phyloP scores from a whole-genome alignment of 345 rosid genomes.

The Passiflora organensis region DNA sequence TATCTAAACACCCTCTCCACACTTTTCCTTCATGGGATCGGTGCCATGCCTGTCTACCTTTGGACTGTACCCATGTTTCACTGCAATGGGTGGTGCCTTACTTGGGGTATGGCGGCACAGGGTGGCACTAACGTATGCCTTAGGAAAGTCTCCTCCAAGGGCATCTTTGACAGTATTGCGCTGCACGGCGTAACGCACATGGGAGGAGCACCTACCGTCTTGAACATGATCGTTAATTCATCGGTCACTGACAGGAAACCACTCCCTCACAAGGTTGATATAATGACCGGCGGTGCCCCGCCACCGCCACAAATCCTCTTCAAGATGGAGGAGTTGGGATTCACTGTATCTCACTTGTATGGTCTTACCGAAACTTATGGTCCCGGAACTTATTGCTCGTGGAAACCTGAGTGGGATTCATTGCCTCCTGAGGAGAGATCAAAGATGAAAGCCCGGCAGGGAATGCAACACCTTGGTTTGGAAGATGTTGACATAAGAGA shows the following conservation, averaged over 20 bases:
- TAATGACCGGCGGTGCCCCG: slow-evolving; percentile 65
- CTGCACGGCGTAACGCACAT: slow-evolving; percentile 65
- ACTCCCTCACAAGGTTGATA: slow-evolving; percentile 47
- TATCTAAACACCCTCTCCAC: slow-evolving; percentile 70
- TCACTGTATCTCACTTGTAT: slow-evolving; percentile 55
- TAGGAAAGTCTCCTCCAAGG: slow-evolving; percentile 49
- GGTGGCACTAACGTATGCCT: slow-evolving; percentile 81
- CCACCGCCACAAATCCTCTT: slow-evolving; percentile 50
- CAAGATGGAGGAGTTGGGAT: slow-evolving; percentile 65
- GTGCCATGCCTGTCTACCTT: slow-evolving; percentile 48
- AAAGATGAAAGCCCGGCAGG: slow-evolving; percentile 63
- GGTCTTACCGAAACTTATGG: slow-evolving; percentile 82
- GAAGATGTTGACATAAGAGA: slow-evolving; percentile 64
- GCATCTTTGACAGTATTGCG: slow-evolving; percentile 49
- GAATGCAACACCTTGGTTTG: slow-evolving; percentile 61
- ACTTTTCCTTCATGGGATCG: slow-evolving; percentile 47
- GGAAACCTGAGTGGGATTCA: slow-evolving; percentile 74
- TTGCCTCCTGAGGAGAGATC: slow-evolving; percentile 37
- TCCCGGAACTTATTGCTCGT: slow-evolving; percentile 53
- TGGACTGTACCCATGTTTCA: slow-evolving; percentile 98
- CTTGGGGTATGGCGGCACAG: slow-evolving; percentile 82
- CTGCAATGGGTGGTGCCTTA: slow-evolving; percentile 85
- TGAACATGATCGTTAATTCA: slow-evolving; percentile 75
- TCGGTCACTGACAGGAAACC: slow-evolving; percentile 24
- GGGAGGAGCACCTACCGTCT: slow-evolving; percentile 80